phyloP scores from a whole-genome alignment of 352 stramenopile genomes.

The Phytophthora pisi region DNA sequence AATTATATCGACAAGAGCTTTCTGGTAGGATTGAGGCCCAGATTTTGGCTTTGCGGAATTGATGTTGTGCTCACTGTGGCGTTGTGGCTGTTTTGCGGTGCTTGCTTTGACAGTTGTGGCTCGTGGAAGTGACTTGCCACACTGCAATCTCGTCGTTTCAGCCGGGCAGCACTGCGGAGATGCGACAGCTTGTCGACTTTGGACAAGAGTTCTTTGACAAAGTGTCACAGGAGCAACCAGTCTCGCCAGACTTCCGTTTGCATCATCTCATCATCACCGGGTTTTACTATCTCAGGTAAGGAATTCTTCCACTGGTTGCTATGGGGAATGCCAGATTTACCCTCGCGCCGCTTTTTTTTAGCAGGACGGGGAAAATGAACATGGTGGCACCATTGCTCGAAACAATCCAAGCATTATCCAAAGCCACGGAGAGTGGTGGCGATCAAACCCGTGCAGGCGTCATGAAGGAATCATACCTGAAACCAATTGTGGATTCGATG shows the following conservation, averaged over 20 bases:
- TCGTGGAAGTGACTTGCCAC: constrained; percentile 69
- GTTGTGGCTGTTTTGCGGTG: neutral
- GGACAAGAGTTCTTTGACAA: constrained; percentile 52
- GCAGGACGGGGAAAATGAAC: constrained; percentile 50
- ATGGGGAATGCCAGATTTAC: neutral
- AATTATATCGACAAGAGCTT: constrained; percentile 54
- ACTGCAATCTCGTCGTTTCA: constrained; percentile 52
- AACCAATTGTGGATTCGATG: constrained; percentile 63
- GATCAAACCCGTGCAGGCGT: constrained; percentile 9
- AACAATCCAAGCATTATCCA: constrained; percentile 38
- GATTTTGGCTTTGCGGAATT: neutral
- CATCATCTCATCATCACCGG: constrained; percentile 67
- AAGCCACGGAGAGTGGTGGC: constrained; percentile 12
- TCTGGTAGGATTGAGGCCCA: constrained; percentile 41
- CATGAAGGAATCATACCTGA: constrained; percentile 51
- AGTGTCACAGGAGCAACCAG: constrained; percentile 23
- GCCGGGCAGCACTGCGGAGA: constrained; percentile 30
- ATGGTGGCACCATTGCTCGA: constrained; percentile 51
- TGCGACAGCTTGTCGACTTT: constrained; percentile 45
- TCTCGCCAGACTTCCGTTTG: constrained; percentile 45
- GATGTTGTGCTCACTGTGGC: constrained; percentile 7
- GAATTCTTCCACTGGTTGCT: neutral
- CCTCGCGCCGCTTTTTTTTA: constrained; percentile 5
- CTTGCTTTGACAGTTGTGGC: constrained; percentile 52
- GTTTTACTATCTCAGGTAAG: constrained; percentile 63